Percentiles rank a stretch among this genome's conserved stretches.
Conservation (phyloP, 164 flowering plant genomes). For the Stephania cephalantha region DNA sequence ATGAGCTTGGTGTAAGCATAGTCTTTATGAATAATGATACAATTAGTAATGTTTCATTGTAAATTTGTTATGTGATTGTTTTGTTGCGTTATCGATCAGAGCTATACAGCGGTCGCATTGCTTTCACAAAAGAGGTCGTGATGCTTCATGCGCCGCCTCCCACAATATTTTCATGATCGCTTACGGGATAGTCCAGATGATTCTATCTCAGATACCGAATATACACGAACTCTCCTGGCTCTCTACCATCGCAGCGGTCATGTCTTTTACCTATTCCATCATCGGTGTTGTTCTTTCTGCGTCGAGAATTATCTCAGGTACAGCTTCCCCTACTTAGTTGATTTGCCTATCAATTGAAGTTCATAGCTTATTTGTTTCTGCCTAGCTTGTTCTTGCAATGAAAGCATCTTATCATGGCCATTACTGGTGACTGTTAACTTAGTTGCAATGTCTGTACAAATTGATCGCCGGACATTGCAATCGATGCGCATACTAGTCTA, state of each 20-base stretch:
- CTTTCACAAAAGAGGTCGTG: constrained; percentile 34
- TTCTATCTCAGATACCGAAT: constrained; percentile 48
- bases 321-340: not conserved
- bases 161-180: constrained; percentile 30
- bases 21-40: not conserved
- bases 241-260: constrained; percentile 37
- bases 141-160: constrained; percentile 24
- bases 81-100: constrained; percentile 16
- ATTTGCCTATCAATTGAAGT: not conserved
- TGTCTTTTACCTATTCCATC: constrained; percentile 44
- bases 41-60: not conserved
- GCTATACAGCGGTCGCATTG: constrained; percentile 42
- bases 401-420: too few species aligned
- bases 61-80: not conserved
- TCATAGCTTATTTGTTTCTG: not conserved
- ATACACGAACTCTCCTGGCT: constrained; percentile 43
- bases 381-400: too few species aligned
- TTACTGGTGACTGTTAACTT: not conserved
- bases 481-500: not conserved
- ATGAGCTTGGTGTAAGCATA: constrained; percentile 48
- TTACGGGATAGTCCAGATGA: constrained; percentile 31
- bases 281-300: constrained; percentile 38
- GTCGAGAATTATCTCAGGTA: constrained; percentile 28
- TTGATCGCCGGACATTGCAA: not conserved
- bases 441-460: not conserved